Percentiles rank a stretch among this genome's conserved stretches.
Conservation (phyloP, 2,329 filamentous ascomycete species). For the Cladosporium phlei region DNA sequence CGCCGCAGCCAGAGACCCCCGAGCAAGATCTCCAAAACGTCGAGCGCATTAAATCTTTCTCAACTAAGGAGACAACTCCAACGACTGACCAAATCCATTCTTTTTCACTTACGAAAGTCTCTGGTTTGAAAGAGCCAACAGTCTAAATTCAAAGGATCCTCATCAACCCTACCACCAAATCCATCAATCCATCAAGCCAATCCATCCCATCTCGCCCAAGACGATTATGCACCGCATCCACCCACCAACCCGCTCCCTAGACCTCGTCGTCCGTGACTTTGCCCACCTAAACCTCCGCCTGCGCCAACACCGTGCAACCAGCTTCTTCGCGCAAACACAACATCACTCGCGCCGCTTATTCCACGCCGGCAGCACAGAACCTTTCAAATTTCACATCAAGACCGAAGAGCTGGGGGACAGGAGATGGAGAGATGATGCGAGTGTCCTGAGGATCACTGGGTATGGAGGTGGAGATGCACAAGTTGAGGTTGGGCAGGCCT, state of each 20-base stretch:
- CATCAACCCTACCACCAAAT: no score
- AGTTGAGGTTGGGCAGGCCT: neutral
- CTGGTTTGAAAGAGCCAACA: no score
- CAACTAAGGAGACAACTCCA: no score
- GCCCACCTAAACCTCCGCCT: slow-evolving; percentile 15
- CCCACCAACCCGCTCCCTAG: slow-evolving; percentile 12
- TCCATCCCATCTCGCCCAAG: neutral
- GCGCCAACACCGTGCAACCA: slow-evolving; percentile 19
- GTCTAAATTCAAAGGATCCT: no score
- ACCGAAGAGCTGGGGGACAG: slow-evolving; percentile 5
- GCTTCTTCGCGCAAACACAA: slow-evolving; percentile 12
- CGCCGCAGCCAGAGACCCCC: no score
- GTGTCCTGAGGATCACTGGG: slow-evolving; percentile 9
- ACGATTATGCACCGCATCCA: neutral
- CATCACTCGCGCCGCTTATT: neutral
- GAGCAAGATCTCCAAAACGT: no score
- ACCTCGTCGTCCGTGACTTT: slow-evolving; percentile 16
- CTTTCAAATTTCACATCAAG: neutral
- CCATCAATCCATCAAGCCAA: no score
- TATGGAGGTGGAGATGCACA: neutral
- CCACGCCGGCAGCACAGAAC: neutral
- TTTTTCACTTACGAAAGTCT: no score
- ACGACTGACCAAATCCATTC: no score
- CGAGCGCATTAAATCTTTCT: no score
- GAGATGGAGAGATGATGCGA: slow-evolving; percentile 8